These are phyloP conservation scores for Alternaria rosae DNA, from an alignment of 2,329 filamentous ascomycete species.

Conservation along the genomic window DNA sequence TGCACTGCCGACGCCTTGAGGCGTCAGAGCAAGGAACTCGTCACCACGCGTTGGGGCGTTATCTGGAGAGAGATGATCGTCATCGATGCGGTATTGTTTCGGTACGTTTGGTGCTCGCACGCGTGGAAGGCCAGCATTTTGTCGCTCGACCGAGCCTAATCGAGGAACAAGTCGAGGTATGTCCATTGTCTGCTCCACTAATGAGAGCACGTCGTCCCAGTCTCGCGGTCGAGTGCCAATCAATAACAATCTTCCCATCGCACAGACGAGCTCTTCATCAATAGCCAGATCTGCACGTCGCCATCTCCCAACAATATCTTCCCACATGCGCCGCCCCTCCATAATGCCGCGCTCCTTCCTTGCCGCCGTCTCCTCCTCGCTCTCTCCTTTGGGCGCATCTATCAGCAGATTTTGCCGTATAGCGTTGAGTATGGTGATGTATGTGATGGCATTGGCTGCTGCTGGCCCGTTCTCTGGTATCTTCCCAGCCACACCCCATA, in stretches of 20 bases:
- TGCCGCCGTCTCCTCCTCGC: constrained; percentile 33
- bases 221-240: constrained; percentile 67
- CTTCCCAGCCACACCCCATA: constrained; percentile 79
- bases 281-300: constrained; percentile 71
- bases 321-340: constrained; percentile 79
- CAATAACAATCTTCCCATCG: constrained; percentile 82
- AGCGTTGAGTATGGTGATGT: constrained; percentile 82
- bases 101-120: constrained; percentile 49
- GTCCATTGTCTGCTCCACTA: constrained; percentile 84
- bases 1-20: constrained; percentile 28
- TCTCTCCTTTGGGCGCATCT: constrained; percentile 36
- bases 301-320: constrained; percentile 81
- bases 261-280: constrained; percentile 79
- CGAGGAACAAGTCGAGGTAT: constrained; percentile 65
- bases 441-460: constrained; percentile 75
- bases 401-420: constrained; percentile 57
- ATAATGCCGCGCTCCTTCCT: constrained; percentile 60
- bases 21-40: constrained; percentile 41
- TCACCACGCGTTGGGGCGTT: constrained; percentile 34
- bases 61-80: constrained; percentile 37
- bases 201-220: constrained; percentile 73
- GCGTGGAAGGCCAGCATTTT: constrained; percentile 31
- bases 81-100: constrained; percentile 33
- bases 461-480: constrained; percentile 70
- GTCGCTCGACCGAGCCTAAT: constrained; percentile 41